Base-by-base conservation (phyloP, 2,329 filamentous ascomycete species). In the Immersiporthe knoxdaviesiana region DNA sequence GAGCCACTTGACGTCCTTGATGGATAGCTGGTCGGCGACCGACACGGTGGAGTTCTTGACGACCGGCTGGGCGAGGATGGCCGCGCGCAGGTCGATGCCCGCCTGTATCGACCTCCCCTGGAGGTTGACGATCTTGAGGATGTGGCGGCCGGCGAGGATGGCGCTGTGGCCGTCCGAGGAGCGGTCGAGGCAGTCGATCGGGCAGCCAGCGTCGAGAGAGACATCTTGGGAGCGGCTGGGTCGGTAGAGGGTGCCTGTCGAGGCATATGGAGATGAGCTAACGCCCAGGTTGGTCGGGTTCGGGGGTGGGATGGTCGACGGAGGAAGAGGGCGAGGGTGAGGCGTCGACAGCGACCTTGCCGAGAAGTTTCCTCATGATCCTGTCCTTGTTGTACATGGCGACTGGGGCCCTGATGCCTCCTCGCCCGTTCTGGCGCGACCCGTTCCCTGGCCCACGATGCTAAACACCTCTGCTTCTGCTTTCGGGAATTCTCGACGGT, bases 361-460 rank as follows among this genome's bases (percentile, higher is more conserved):
- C 86, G 41, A 89, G 84, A 32, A 89, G 83, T 80, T 88, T 87
- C 76, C 87, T 85, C 84, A 89, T 87, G 72, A 87, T 87, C 78
- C 81, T 85, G 71, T 82, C 84, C 73, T 86, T 83, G 72, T 83
- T 85, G 78, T 85, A 85, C 83, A 85, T 85, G 72, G 67, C 77
- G 72, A 73, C 52, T 54, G n/a, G 7, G 44, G 21, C 16, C 16
- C 18, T 35, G 14, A 39, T 14, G 7, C 11, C 56, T 11, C 56
- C 21, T 35, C 56, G 30, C 24, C 10, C 32, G n/a, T 12, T 62
- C 21, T 41, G 16, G 39, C n/a, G 30, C 8, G 58, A 8, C 32
- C 10, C 21, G 30, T 5, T 5, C 24, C 37, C 10, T 12, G n/a
- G 10, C 21, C 39, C 37, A 18, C n/a, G 59, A 21, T 27, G n/a